These are phyloP conservation scores for Eucalyptus regnans DNA, from an alignment of 345 rosid genomes.

Conservation along the genomic window DNA sequence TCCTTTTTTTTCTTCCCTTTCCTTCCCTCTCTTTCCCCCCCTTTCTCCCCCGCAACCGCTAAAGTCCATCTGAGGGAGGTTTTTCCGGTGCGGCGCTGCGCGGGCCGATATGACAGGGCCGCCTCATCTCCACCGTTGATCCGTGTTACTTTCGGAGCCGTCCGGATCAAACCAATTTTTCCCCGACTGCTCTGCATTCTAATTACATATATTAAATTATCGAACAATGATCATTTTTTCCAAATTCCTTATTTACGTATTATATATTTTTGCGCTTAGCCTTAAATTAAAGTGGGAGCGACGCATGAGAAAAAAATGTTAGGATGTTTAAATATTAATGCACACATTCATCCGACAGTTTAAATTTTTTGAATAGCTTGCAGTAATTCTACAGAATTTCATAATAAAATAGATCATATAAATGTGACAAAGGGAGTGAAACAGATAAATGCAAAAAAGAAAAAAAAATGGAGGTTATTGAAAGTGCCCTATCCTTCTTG, in stretches of 20 bases:
- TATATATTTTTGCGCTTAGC: too few relatives aligned
- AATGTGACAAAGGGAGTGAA: too few relatives aligned
- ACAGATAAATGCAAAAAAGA: too few relatives aligned
- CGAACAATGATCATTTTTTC: not conserved
- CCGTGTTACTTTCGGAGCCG: not conserved
- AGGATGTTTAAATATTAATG: too few relatives aligned
- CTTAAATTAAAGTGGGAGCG: rapidly evolving
- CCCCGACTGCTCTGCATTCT: rapidly evolving
- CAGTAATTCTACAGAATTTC: rapidly evolving
- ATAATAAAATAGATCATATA: not conserved
- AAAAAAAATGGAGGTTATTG: too few relatives aligned
- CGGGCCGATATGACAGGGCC: rapidly evolving
- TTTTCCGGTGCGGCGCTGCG: not conserved
- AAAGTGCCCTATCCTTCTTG: not conserved
- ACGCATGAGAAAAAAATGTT: too few relatives aligned
- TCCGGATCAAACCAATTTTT: not conserved
- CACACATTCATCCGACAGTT: rapidly evolving
- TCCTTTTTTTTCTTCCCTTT: not conserved
- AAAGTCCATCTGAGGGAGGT: not conserved
- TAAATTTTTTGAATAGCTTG: rapidly evolving
- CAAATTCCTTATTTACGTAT: rapidly evolving
- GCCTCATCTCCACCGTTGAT: not conserved
- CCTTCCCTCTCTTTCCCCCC: not conserved
- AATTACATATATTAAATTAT: too few relatives aligned
- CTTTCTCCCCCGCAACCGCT: not conserved